Evolutionary conservation across 352 stramenopile species (phyloP), one percentile per base, ranked within the genome.

Genomic region (Phytopythium ostracodes): DNA sequence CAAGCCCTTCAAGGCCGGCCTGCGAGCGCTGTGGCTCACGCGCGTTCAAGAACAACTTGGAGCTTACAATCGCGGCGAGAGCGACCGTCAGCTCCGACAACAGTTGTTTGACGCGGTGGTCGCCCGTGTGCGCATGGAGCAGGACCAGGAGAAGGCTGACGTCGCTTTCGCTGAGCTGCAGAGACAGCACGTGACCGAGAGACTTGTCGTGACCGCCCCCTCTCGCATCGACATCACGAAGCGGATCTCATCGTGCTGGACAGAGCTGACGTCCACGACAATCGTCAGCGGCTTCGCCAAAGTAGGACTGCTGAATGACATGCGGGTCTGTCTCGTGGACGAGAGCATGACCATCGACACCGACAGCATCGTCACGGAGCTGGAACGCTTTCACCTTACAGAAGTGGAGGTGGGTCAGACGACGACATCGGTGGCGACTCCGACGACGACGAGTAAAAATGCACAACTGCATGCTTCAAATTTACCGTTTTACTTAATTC

Each of bases 21-120:
- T 68, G 14, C 62, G 49, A n/a, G 27, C 35, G 31, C 33, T 24
- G 10, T 68, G 55, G 62, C 31, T 68, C n/a, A 47, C 63, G 31
- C n/a, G 25, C 12, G 2, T 63, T 9, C 38, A 38, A 27, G 38
- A 14, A 12, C 62, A 64, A 42, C 8, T 60, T 12, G n/a, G 4
- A 22, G 43, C 22, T 18, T 51, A 51, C 12, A 51, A 11, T 1
- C 9, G 9, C 44, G 20, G 20, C 44, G 44, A 51, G 44, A 3
- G 44, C 44, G 17, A 18, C 17, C 44, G 44, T 20, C 54, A 33
- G 18, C 31, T 46, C 11, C 31, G 44, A 29, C 54, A 59, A 20
- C 20, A 59, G 33, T 15, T 20, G n/a, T 17, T 17, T 17, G 24
- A 49, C 20, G 22, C 15, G 18, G n/a, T 3, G 5, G 31, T 43